These are phyloP conservation scores for Mycena haematopus DNA, from an alignment of 768 basidiomycete species.

Conservation along the genomic window DNA sequence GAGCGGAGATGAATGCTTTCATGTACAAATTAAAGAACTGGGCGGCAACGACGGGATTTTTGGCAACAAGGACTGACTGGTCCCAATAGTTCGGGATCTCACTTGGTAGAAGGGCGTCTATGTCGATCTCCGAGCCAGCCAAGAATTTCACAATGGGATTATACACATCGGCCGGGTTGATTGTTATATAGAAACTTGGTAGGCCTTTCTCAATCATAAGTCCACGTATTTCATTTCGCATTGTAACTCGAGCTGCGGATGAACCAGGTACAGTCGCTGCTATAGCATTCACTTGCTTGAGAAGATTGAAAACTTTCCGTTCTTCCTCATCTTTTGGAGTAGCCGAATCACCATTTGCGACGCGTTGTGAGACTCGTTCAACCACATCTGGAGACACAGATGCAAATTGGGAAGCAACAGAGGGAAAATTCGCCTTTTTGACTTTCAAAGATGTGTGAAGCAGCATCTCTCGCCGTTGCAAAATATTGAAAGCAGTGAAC, in stretches of 20 bases:
- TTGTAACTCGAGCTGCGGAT: not conserved
- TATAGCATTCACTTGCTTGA: not conserved
- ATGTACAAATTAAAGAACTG: conserved; percentile 1
- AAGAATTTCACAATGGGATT: conserved; percentile 2
- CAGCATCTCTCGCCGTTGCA: not conserved
- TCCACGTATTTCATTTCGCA: not conserved
- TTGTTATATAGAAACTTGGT: conserved; percentile 5
- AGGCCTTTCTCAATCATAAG: conserved; percentile 4
- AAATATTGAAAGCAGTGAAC: not conserved
- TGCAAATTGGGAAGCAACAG: not conserved
- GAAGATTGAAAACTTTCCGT: not conserved
- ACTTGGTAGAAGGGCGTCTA: not conserved
- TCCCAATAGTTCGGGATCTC: not conserved
- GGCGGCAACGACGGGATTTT: not conserved
- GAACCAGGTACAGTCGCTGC: not conserved
- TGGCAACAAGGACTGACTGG: not conserved
- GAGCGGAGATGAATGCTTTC: not conserved
- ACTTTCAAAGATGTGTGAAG: not conserved
- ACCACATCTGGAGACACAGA: not conserved
- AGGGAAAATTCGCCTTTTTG: not conserved
- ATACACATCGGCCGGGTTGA: not conserved
- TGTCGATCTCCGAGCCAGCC: not conserved
- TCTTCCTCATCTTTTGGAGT: not conserved
- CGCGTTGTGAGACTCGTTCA: not conserved
- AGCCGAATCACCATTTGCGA: not conserved